These are phyloP conservation scores for Dipteronia dyeriana DNA, from an alignment of 345 rosid genomes.

Conservation along the genomic window DNA sequence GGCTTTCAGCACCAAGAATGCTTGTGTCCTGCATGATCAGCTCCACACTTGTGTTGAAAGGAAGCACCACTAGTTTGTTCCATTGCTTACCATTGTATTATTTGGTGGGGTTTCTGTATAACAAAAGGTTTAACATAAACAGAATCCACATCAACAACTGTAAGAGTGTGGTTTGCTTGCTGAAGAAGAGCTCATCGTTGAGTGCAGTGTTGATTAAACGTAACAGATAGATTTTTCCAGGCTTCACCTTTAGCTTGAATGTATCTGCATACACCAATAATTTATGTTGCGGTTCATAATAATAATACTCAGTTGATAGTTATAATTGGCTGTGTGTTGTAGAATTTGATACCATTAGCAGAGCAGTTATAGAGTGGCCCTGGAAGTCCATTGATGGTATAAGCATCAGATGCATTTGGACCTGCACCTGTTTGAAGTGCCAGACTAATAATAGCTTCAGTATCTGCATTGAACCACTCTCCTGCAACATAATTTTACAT, in stretches of 20 bases:
- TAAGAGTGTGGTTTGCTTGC: slow-evolving; percentile 52
- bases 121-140: slow-evolving; percentile 46
- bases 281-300: too few species aligned
- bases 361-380: slow-evolving; percentile 87
- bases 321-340: not conserved
- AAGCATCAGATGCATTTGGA: slow-evolving; percentile 86
- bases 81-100: slow-evolving; percentile 58
- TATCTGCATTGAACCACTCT: slow-evolving; percentile 75
- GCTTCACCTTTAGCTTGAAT: slow-evolving; percentile 48
- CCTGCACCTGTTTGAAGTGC: slow-evolving; percentile 73
- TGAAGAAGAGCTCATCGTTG: slow-evolving; percentile 58
- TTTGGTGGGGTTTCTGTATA: slow-evolving; percentile 66
- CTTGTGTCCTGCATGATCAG: slow-evolving; percentile 76
- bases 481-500: slow-evolving; percentile 38
- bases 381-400: slow-evolving; percentile 71
- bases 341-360: slow-evolving; percentile 45
- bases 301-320: too few species aligned
- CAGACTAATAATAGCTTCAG: slow-evolving; percentile 69
- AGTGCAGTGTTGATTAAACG: slow-evolving; percentile 54
- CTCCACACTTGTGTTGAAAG: slow-evolving; percentile 68
- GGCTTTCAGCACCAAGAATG: slow-evolving; percentile 77
- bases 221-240: slow-evolving; percentile 47
- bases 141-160: slow-evolving; percentile 48
- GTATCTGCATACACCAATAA: slow-evolving; percentile 33
- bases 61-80: slow-evolving; percentile 63